These are phyloP conservation scores for Aquilaria malaccensis DNA, from an alignment of 345 rosid species.

Conservation along the genomic window DNA sequence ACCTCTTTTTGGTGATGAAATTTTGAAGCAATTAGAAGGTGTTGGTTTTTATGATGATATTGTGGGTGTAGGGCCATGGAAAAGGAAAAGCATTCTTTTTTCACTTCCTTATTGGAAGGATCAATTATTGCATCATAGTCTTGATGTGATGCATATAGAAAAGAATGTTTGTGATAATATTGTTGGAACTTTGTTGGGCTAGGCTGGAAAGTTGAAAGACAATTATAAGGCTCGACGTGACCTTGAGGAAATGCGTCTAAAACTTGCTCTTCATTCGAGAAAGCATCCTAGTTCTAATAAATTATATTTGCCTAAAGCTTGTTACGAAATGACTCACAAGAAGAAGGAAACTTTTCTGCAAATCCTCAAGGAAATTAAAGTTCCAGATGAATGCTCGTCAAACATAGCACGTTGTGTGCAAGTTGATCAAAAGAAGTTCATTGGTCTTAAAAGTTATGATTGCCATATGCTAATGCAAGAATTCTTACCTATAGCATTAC, in stretches of 20 bases:
- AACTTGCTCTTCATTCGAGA: too few relatives aligned
- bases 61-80: not conserved
- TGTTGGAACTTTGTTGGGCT: not conserved
- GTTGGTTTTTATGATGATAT: not conserved
- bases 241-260: not conserved
- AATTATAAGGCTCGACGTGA: not conserved
- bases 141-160: slow-evolving; percentile 2
- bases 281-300: too few relatives aligned
- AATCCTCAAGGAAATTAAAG: too few relatives aligned
- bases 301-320: too few relatives aligned
- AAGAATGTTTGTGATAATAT: not conserved
- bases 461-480: not conserved
- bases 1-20: not conserved
- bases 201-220: not conserved
- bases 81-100: not conserved
- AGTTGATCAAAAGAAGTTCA: too few relatives aligned
- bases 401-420: too few relatives aligned
- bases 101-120: not conserved
- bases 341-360: too few relatives aligned
- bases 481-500: not conserved
- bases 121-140: not conserved
- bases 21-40: not conserved
- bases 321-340: too few relatives aligned
- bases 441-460: not conserved
- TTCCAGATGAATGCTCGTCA: too few relatives aligned